phyloP scores from a whole-genome alignment of 2,329 filamentous ascomycete genomes.

The Trichoderma gracile region DNA sequence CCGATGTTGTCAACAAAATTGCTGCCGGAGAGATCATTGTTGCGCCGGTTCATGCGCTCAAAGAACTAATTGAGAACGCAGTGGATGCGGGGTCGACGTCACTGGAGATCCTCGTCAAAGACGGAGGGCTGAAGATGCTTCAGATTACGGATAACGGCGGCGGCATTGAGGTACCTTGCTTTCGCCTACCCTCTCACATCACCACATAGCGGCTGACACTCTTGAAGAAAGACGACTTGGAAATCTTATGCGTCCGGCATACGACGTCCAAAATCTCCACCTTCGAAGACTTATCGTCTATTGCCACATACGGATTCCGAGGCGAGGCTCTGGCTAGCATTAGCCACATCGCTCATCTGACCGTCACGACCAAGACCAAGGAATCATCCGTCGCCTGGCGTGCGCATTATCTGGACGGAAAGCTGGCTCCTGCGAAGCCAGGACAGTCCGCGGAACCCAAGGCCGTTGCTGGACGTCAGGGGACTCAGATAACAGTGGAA shows the following conservation, averaged over 20 bases:
- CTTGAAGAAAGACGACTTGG: conserved; percentile 78
- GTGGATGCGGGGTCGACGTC: conserved; percentile 95
- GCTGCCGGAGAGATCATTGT: conserved; percentile 98
- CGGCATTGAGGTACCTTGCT: conserved; percentile 76
- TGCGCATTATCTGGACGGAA: conserved; percentile 82
- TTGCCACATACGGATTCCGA: conserved; percentile 95
- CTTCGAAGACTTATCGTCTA: conserved; percentile 88
- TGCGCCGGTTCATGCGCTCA: conserved; percentile 90
- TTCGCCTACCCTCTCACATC: not conserved
- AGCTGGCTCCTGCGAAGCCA: conserved; percentile 78
- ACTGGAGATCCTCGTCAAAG: conserved; percentile 88
- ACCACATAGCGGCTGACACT: not conserved
- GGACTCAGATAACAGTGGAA: conserved; percentile 94
- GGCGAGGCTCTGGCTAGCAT: conserved; percentile 96
- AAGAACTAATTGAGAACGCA: conserved; percentile 95
- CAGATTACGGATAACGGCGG: conserved; percentile 98
- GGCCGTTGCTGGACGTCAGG: conserved; percentile 79
- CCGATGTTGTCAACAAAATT: conserved; percentile 97
- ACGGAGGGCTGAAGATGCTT: conserved; percentile 89
- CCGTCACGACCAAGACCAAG: conserved; percentile 89
- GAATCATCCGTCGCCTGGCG: conserved; percentile 88
- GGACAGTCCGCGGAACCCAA: conserved; percentile 86
- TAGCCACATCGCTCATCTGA: conserved; percentile 95
- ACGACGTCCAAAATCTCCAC: conserved; percentile 94
- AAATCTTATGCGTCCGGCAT: conserved; percentile 91